Percentiles rank a stretch among this genome's conserved stretches.
These are phyloP conservation scores for Cynara cardunculus DNA, from an alignment of 129 eudicot genomes.

Conservation along the genomic window DNA sequence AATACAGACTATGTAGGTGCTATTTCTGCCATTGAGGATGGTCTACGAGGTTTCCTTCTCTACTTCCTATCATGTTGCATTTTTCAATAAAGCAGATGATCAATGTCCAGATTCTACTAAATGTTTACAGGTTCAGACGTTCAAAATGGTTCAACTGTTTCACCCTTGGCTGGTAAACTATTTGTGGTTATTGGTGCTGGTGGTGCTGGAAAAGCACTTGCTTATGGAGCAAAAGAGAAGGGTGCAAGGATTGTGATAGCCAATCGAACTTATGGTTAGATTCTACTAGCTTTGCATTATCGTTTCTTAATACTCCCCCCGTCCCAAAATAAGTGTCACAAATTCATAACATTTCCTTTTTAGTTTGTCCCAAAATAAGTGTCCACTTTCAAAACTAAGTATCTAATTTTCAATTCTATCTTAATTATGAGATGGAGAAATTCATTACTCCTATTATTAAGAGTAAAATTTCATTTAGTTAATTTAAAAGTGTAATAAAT, in stretches of 20 bases:
- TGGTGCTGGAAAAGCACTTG: conserved; percentile 97
- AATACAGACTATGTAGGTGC: conserved; percentile 93
- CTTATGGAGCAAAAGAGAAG: conserved; percentile 93
- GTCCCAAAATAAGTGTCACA: not conserved
- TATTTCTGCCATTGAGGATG: conserved; percentile 85
- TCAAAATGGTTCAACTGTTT: conserved; percentile 32
- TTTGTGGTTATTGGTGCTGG: conserved; percentile 98
- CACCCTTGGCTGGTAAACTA: conserved; percentile 80
- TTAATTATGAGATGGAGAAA: not conserved
- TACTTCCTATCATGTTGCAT: conserved; percentile 6
- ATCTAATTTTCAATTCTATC: not conserved
- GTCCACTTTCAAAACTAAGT: not conserved
- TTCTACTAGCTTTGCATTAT: not conserved
- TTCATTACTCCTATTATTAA: too few species aligned
- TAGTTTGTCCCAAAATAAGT: not conserved
- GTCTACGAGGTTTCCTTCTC: conserved; percentile 65
- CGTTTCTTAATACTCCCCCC: not conserved
- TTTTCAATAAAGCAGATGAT: not conserved
- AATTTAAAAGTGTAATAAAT: too few species aligned
- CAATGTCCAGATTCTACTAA: not conserved
- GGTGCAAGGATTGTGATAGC: conserved; percentile 96
- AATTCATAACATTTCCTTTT: not conserved
- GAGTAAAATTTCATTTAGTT: too few species aligned
- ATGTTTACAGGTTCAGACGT: conserved; percentile 41
- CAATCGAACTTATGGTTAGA: conserved; percentile 86